Conservation (phyloP, 1,284 basidiomycete species). For the Ustilago xerochloae region DNA sequence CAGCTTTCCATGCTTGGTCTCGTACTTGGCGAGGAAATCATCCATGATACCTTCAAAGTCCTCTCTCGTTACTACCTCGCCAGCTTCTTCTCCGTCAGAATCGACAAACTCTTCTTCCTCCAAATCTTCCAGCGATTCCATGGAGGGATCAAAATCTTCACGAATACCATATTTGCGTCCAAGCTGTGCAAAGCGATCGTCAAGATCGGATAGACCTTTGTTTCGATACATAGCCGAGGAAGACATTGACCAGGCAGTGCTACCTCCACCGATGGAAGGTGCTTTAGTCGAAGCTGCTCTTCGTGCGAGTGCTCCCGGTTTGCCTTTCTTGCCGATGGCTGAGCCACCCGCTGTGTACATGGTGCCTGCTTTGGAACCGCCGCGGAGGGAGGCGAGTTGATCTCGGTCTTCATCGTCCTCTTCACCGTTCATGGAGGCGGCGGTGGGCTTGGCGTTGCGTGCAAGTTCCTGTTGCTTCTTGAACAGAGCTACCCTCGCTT, state of each 20-base stretch:
- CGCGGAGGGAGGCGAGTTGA: constrained; percentile 44
- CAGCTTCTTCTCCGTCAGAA: constrained; percentile 72
- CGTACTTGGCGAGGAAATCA: constrained; percentile 92
- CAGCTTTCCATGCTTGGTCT: constrained; percentile 86
- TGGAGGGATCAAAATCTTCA: constrained; percentile 73
- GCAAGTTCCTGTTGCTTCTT: constrained; percentile 53
- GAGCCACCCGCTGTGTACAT: constrained; percentile 48
- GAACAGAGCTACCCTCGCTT: constrained; percentile 64
- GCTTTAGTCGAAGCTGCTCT: constrained; percentile 59
- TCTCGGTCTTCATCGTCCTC: constrained; percentile 55
- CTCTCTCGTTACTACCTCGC: constrained; percentile 77
- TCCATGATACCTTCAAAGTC: constrained; percentile 93
- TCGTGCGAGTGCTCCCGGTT: constrained; percentile 60
- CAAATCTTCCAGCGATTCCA: constrained; percentile 75
- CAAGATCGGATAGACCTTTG: constrained; percentile 84
- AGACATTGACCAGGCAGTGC: constrained; percentile 76
- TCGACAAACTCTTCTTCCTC: constrained; percentile 66
- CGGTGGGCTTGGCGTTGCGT: constrained; percentile 11
- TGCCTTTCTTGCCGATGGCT: constrained; percentile 52
- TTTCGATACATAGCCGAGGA: constrained; percentile 95
- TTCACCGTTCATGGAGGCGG: constrained; percentile 10
- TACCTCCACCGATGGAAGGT: constrained; percentile 56
- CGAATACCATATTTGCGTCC: constrained; percentile 61
- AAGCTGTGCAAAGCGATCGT: constrained; percentile 93
- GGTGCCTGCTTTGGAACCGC: constrained; percentile 30